These are phyloP conservation scores for Chlorella variabilis DNA, from an alignment of 163 green algal genomes.

Conservation along the genomic window DNA sequence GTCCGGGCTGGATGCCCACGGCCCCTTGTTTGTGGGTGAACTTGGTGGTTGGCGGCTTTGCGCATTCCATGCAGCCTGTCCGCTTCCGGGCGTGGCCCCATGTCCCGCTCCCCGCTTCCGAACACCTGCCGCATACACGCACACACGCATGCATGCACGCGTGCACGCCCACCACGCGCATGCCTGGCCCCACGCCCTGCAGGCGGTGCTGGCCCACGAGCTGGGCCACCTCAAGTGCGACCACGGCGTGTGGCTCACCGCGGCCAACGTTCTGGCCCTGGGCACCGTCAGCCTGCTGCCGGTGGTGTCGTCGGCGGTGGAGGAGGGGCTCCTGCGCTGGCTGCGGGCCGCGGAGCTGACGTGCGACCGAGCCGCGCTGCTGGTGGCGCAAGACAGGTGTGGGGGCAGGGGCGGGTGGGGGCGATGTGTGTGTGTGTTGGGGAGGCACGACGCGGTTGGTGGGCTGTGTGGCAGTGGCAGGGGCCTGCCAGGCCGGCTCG, in stretches of 20 bases:
- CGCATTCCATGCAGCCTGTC: too few relatives aligned
- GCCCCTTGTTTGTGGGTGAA: too few relatives aligned
- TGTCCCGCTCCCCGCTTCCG: too few relatives aligned
- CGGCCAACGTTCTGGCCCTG: conserved; percentile 90
- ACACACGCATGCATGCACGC: too few relatives aligned
- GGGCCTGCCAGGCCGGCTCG: too few relatives aligned
- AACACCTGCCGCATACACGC: too few relatives aligned
- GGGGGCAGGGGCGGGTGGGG: background rate
- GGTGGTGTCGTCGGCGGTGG: conserved; percentile 77
- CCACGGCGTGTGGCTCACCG: conserved; percentile 87
- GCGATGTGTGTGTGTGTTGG: background rate
- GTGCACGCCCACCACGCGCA: too few relatives aligned
- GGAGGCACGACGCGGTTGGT: too few relatives aligned
- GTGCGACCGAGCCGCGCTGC: conserved; percentile 92
- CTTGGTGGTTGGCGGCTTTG: too few relatives aligned
- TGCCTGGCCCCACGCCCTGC: background rate
- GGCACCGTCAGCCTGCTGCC: conserved; percentile 83
- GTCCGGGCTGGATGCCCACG: too few relatives aligned
- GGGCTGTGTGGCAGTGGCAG: too few relatives aligned
- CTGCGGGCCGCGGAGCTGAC: conserved; percentile 92
- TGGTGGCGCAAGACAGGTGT: conserved; percentile 79
- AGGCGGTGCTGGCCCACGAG: conserved; percentile 90
- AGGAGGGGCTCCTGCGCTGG: conserved; percentile 92
- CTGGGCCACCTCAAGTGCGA: conserved; percentile 96
- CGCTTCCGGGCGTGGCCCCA: too few relatives aligned